These are phyloP conservation scores for Centaurea solstitialis DNA, from an alignment of 129 eudicot species.

Conservation along the genomic window DNA sequence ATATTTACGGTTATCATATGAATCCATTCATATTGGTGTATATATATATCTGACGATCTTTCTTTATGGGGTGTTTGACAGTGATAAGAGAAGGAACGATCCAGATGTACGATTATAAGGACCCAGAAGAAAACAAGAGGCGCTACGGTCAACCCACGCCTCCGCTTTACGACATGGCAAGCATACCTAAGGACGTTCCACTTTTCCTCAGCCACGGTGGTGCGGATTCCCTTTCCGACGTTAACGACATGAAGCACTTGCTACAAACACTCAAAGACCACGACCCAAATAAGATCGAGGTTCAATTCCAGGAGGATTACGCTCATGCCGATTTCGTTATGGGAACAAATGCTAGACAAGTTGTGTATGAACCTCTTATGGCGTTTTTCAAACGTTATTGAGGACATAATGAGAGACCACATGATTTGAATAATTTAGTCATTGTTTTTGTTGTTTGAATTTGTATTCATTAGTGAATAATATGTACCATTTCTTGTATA, in stretches of 20 bases:
- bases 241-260: slow-evolving; percentile 50
- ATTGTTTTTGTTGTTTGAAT: not conserved
- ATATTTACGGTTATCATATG: not conserved
- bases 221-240: slow-evolving; percentile 58
- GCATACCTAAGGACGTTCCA: slow-evolving; percentile 60
- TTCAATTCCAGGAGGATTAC: slow-evolving; percentile 34
- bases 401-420: not conserved
- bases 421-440: not conserved
- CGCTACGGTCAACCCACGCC: slow-evolving; percentile 67
- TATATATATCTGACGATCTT: not conserved
- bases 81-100: slow-evolving; percentile 71
- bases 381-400: slow-evolving; percentile 40
- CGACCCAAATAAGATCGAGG: slow-evolving; percentile 45
- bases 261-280: slow-evolving; percentile 44
- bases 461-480: not conserved
- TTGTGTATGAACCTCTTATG: slow-evolving; percentile 63
- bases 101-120: slow-evolving; percentile 56
- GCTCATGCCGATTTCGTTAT: slow-evolving; percentile 67
- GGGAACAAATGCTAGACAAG: slow-evolving; percentile 57
- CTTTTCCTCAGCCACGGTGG: slow-evolving; percentile 73
- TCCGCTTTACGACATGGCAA: slow-evolving; percentile 58
- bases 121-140: slow-evolving; percentile 41
- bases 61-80: slow-evolving; percentile 19
- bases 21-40: not conserved
- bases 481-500: not conserved